These are phyloP conservation scores for Climacium dendroides DNA, from an alignment of 225 moss, liverwort and hornwort genomes.

Conservation along the genomic window DNA sequence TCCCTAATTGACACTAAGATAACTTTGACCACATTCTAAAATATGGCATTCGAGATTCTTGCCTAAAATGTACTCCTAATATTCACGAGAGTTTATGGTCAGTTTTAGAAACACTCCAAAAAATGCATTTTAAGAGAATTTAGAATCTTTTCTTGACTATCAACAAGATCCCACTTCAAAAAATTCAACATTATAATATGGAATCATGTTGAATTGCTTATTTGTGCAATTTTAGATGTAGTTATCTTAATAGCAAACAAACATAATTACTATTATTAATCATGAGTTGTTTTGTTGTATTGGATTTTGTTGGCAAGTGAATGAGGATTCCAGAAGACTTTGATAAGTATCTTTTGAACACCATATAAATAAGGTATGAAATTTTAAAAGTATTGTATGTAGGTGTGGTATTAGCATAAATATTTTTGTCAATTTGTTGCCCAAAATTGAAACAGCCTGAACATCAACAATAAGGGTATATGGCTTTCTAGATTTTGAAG, in stretches of 20 bases:
- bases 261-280: background rate
- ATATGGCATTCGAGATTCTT: too few relatives aligned
- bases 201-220: too few relatives aligned
- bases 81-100: too few relatives aligned
- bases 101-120: too few relatives aligned
- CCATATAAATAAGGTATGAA: rapidly evolving
- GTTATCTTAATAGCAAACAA: background rate
- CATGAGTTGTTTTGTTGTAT: background rate
- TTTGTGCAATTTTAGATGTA: too few relatives aligned
- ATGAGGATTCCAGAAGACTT: background rate
- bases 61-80: too few relatives aligned
- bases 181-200: too few relatives aligned
- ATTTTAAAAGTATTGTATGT: background rate
- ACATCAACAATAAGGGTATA: rapidly evolving
- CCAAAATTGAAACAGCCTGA: rapidly evolving
- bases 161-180: too few relatives aligned
- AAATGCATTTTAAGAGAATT: too few relatives aligned
- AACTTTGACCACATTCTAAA: too few relatives aligned
- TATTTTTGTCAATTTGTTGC: background rate
- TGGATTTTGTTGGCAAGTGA: background rate
- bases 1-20: background rate
- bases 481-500: background rate
- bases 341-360: background rate
- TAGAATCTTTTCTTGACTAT: too few relatives aligned
- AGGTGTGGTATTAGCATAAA: rapidly evolving